Evolutionary conservation across 2,329 filamentous ascomycete species (phyloP), one percentile per base, ranked within the genome.

Genomic region (Claviceps maximensis): DNA sequence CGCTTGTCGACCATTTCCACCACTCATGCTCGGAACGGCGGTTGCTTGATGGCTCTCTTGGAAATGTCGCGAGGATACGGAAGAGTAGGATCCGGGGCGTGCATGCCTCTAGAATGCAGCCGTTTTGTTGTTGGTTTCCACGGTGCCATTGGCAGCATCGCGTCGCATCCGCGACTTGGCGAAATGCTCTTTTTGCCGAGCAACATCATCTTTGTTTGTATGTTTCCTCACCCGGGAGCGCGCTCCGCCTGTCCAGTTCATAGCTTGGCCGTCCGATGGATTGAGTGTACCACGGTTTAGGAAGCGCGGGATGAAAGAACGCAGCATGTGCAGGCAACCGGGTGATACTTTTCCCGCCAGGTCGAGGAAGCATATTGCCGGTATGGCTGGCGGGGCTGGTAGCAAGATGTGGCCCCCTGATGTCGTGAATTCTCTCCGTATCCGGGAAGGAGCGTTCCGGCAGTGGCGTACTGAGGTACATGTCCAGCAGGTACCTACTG

Each of bases 211-310:
- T 21, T 66, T 65, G 60, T 59, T 67, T 15, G 62, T 60, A 49
- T 62, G 67, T 7, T 63, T 61, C 38, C 63, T 63, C 27, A 65
- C 63, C 9, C 70, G 68, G 45, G 68, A 62, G 23, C 70, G 64
- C 36, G 61, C 56, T 10, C 69, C 67, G 55, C 68, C 67, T 2
- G 65, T 72, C 69, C 71, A 71, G 57, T 73, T 73, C 71, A 73
- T 73, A 6, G 44, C 33, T 58, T 31, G 27, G 31, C 21, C 19
- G 45, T n/a, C 23, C 23, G 7, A 9, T 42, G 3, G n/a, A 48
- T 29, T 10, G 13, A 15, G 21, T 50, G n/a, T 10, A 27, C 38
- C 4, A 49, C 19, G 41, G 12, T 10, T 31, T 41, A 4, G 27
- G 5, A 8, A 12, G n/a, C 15, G 45, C n/a, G 27, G 46, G 46